phyloP scores from a whole-genome alignment of 2,329 filamentous ascomycete genomes.

The Knoxdaviesia proteae region DNA sequence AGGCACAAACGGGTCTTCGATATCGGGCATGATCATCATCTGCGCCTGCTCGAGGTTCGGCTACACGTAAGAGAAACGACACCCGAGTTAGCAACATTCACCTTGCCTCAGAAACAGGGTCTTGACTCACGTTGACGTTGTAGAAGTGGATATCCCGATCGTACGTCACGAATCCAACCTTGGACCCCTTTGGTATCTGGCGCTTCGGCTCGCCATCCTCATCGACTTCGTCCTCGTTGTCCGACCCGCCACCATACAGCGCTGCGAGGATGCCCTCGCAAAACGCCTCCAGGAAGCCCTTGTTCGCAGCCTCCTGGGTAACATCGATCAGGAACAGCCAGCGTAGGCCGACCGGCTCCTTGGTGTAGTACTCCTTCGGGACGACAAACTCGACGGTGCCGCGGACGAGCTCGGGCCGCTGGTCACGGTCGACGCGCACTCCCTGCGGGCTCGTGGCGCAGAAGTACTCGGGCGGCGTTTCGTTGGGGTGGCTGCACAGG shows the following conservation, averaged over 20 bases:
- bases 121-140: conserved; percentile 55
- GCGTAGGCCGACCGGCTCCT: conserved; percentile 69
- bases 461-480: conserved; percentile 82
- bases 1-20: conserved; percentile 90
- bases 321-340: conserved; percentile 90
- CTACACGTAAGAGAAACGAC: conserved; percentile 15
- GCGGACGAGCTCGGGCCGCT: conserved; percentile 71
- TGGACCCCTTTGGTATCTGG: conserved; percentile 55
- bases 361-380: conserved; percentile 96
- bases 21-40: conserved; percentile 96
- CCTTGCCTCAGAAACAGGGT: background rate
- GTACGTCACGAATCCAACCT: conserved; percentile 86
- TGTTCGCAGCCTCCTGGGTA: conserved; percentile 75
- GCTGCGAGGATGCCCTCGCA: conserved; percentile 75
- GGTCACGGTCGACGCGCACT: conserved; percentile 67
- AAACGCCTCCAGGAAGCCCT: conserved; percentile 74
- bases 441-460: conserved; percentile 75
- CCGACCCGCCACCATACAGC: conserved; percentile 49
- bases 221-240: conserved; percentile 21
- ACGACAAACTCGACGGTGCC: conserved; percentile 94
- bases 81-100: conserved; percentile 6
- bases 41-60: conserved; percentile 66
- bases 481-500: conserved; percentile 89
- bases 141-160: conserved; percentile 98
- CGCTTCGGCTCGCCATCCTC: conserved; percentile 27